phyloP scores from a whole-genome alignment of 2,329 filamentous ascomycete species.

The Curvularia sp. region DNA sequence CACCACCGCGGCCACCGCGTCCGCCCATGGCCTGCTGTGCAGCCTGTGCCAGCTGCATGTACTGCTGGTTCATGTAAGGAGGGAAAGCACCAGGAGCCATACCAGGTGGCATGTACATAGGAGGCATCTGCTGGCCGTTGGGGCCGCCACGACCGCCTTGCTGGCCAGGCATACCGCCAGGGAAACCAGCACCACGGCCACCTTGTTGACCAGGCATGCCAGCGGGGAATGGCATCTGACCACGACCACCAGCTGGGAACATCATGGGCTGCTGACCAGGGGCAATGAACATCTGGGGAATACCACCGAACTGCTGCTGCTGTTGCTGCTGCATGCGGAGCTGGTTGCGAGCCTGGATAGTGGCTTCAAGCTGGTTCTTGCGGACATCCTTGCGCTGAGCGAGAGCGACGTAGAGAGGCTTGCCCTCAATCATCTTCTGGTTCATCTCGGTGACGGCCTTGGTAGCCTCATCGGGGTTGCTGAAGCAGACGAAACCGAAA shows the following conservation, averaged over 20 bases:
- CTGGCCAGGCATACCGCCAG: conserved; percentile 79
- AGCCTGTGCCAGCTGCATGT: conserved; percentile 80
- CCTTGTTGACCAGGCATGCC: conserved; percentile 74
- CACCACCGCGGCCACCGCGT: conserved; percentile 67
- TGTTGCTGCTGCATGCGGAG: conserved; percentile 96
- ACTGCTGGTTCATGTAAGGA: conserved; percentile 79
- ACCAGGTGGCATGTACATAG: conserved; percentile 77
- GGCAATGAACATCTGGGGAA: conserved; percentile 86
- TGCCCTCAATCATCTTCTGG: conserved; percentile 96
- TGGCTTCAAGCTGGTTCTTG: conserved; percentile 98
- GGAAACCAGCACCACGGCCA: conserved; percentile 86
- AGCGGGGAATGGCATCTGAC: conserved; percentile 68
- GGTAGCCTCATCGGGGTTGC: conserved; percentile 97
- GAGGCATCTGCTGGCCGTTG: conserved; percentile 77
- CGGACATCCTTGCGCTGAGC: conserved; percentile 99
- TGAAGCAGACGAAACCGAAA: conserved; percentile 99
- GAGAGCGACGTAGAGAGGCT: conserved; percentile 96
- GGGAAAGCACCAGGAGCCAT: conserved; percentile 73
- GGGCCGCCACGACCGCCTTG: conserved; percentile 87
- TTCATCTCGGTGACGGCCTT: conserved; percentile 99
- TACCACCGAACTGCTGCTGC: conserved; percentile 64
- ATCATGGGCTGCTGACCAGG: conserved; percentile 76
- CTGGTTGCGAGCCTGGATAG: conserved; percentile 98
- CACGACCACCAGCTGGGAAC: conserved; percentile 64
- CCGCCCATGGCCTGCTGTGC: conserved; percentile 64